Evolutionary conservation across 495 filamentous ascomycete species (phyloP).

Genomic region (Letharia lupina): DNA sequence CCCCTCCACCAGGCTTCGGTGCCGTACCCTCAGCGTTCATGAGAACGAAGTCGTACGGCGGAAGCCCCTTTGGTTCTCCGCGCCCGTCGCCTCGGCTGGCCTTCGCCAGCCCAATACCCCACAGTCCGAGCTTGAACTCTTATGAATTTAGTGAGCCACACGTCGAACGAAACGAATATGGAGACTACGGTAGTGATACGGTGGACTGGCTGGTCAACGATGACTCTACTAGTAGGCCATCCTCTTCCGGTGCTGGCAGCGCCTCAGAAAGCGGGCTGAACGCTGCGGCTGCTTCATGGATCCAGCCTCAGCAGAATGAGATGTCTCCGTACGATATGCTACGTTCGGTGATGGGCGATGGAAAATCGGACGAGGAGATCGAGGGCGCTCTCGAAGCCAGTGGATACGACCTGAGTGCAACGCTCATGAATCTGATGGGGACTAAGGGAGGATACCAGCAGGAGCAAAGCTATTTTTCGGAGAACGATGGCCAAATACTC

Average conservation of each 20-base stretch:
- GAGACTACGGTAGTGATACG: conserved; percentile 77
- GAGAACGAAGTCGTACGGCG: conserved; percentile 63
- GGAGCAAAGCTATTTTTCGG: conserved; percentile 22
- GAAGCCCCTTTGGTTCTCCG: conserved; percentile 89
- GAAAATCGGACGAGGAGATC: conserved; percentile 86
- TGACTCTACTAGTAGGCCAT: conserved; percentile 65
- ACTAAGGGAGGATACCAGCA: conserved; percentile 28
- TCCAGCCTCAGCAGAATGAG: conserved; percentile 66
- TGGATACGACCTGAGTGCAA: conserved; percentile 85
- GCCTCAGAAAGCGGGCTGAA: conserved; percentile 51
- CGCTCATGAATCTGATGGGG: conserved; percentile 79
- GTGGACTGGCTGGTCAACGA: conserved; percentile 96
- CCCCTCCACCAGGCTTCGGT: conserved; percentile 70
- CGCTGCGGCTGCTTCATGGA: conserved; percentile 70
- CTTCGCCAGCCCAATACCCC: conserved; percentile 89
- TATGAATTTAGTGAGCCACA: conserved; percentile 80
- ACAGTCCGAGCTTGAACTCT: conserved; percentile 86
- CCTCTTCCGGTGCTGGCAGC: conserved; percentile 58
- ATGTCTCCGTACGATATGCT: conserved; percentile 99
- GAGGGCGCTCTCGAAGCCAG: conserved; percentile 80
- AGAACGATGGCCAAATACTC: conserved; percentile 46
- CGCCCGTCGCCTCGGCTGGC: conserved; percentile 88
- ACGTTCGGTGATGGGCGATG: conserved; percentile 84
- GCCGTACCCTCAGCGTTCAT: conserved; percentile 58
- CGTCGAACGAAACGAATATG: conserved; percentile 75